Base-by-base conservation (phyloP, 1,284 basidiomycete genomes). In the Athelia sp. region DNA sequence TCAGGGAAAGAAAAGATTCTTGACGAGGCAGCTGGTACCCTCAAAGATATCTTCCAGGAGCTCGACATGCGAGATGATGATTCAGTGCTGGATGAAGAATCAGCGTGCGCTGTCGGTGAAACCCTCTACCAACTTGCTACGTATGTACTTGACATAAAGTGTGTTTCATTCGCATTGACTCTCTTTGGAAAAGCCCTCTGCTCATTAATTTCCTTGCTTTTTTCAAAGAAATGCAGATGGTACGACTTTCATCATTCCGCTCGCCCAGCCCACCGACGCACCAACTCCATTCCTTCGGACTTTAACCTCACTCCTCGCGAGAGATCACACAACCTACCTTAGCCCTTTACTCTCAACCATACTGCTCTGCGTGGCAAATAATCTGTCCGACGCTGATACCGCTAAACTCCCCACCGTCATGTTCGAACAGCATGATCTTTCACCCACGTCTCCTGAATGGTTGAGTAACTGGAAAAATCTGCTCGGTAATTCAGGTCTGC, bases 21-120 rank as follows among this genome's bases (percentile, higher is more conserved):
- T 48, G 77, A 81, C 46, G 87, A 90, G 60, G 76, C 78, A 8
- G 79, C 82, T 1, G 79, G 79, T 0, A 75, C 84, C 8, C 56
- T 87, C 52, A 82, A 80, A 60, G 87, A 90, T 56, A 74, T 87
- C 9, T 72, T 87, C 19, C 79, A 85, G 55, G 84, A 88, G 54
- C 71, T 85, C 46, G 87, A 89, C 53, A 73, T 76, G 26, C 70
- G 79, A 46, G 78, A 78, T 3, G 81, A 84, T n/a, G 76, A 77
- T 3, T 67, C 71, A 1, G 69, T 76, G n/a, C 60, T 83, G 53
- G 82, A 85, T 47, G 79, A 83, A 50, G 82, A 87, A 50, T 87
- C 87, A 56, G 77, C 81, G 6, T 68, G 62, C 29, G 75, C 81
- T 17, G 70, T 87, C 4, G 85, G 83, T 0, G 73, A 79, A 54